phyloP scores from a whole-genome alignment of 23 red algal species.

The Agarophyton chilense region DNA sequence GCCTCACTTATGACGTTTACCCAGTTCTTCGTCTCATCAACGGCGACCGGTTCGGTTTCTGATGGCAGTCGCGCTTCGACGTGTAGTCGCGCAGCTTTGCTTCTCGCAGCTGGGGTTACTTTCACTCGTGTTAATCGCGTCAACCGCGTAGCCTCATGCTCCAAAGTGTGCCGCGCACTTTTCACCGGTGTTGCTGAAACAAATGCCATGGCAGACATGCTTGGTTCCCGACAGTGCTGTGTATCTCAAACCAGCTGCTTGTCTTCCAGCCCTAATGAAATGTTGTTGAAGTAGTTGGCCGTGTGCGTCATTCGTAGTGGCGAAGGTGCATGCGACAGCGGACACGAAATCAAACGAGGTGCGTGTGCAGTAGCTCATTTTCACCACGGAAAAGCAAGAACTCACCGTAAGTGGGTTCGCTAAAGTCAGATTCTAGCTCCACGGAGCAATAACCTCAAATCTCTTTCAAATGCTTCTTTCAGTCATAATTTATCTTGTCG shows the following conservation, averaged over 20 bases:
- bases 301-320: no score
- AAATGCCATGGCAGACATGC: neutral
- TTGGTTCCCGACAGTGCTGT: neutral
- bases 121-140: neutral
- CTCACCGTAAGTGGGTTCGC: no score
- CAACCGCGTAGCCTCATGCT: neutral
- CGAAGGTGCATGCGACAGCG: no score
- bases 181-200: neutral
- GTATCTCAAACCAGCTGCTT: no score
- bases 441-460: no score
- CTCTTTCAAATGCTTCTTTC: no score
- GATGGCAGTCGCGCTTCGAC: neutral
- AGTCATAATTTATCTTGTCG: no score
- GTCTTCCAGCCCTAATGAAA: no score
- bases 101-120: neutral
- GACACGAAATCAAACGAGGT: neutral
- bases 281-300: no score
- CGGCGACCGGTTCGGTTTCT: neutral
- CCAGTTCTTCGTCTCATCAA: slow-evolving; percentile 4
- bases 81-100: neutral
- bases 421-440: no score
- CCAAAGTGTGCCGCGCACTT: neutral
- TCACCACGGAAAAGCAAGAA: no score
- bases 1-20: neutral
- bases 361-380: no score